phyloP scores from a whole-genome alignment of 2,329 filamentous ascomycete genomes.

The Microsporum ferrugineum region DNA sequence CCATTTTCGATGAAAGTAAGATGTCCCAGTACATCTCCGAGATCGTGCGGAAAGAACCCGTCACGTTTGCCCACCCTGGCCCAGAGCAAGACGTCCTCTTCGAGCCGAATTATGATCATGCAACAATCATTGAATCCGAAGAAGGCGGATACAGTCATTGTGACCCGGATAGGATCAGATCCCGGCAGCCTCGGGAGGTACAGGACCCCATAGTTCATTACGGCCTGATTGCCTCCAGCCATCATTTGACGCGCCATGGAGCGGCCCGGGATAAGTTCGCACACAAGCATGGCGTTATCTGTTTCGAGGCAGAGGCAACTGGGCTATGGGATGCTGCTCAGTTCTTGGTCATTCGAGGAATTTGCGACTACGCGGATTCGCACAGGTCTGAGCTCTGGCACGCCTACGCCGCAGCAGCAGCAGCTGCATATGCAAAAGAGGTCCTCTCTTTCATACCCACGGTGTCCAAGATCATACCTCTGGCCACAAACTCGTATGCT shows the following conservation, averaged over 20 bases:
- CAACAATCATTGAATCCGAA: constrained; percentile 4
- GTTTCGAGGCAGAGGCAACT: constrained; percentile 16
- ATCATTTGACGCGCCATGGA: neutral
- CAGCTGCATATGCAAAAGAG: constrained; percentile 16
- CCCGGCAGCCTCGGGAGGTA: neutral
- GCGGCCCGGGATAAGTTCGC: neutral
- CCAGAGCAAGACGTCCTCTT: constrained; percentile 18
- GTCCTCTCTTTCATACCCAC: neutral
- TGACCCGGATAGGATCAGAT: neutral
- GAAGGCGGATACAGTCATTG: constrained; percentile 3
- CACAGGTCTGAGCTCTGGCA: constrained; percentile 16
- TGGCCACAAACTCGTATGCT: neutral
- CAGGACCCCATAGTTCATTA: neutral
- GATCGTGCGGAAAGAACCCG: neutral
- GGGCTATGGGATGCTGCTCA: constrained; percentile 10
- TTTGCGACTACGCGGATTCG: constrained; percentile 17
- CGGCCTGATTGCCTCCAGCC: neutral
- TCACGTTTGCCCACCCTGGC: neutral
- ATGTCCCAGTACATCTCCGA: neutral
- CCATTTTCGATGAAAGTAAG: neutral
- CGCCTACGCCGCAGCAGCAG: constrained; percentile 14
- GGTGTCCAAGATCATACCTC: neutral
- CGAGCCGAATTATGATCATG: constrained; percentile 18
- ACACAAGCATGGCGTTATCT: neutral
- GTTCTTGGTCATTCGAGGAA: constrained; percentile 17